These are phyloP conservation scores for Diutina mesorugosa DNA, from an alignment of 1,139 yeast species.

Conservation along the genomic window DNA sequence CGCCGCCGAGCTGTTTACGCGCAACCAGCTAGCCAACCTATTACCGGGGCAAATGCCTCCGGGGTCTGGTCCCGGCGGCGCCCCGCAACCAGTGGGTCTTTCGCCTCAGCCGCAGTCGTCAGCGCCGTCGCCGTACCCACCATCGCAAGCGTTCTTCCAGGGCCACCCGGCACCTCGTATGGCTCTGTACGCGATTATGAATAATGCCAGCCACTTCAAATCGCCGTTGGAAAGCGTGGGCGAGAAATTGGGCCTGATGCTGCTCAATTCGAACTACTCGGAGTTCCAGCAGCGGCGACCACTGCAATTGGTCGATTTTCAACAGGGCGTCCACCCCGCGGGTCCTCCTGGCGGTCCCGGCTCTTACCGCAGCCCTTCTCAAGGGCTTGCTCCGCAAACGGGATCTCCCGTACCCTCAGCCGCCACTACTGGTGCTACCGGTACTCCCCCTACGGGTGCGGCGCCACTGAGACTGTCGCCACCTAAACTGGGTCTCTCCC, in stretches of 20 bases:
- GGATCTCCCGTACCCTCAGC: not conserved
- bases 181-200: not conserved
- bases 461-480: not conserved
- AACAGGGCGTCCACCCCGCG: not conserved
- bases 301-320: constrained; percentile 28
- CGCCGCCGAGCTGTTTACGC: constrained; percentile 47
- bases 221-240: not conserved
- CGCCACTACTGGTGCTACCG: not conserved
- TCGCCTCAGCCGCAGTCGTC: not conserved
- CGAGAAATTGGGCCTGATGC: constrained; percentile 7
- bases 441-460: not conserved
- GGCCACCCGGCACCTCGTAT: not conserved
- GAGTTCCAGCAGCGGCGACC: constrained; percentile 35
- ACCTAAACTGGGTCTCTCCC: not conserved
- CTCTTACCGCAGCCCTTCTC: not conserved
- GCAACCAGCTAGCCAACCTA: constrained; percentile 8
- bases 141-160: not conserved
- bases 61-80: not conserved
- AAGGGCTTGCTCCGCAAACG: not conserved
- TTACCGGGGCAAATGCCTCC: not conserved
- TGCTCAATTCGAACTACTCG: constrained; percentile 22
- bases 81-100: not conserved
- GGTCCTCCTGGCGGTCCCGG: not conserved
- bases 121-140: not conserved
- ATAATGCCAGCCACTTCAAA: not conserved